phyloP scores from a whole-genome alignment of 768 basidiomycete genomes.

The Tricholoma furcatifolium region DNA sequence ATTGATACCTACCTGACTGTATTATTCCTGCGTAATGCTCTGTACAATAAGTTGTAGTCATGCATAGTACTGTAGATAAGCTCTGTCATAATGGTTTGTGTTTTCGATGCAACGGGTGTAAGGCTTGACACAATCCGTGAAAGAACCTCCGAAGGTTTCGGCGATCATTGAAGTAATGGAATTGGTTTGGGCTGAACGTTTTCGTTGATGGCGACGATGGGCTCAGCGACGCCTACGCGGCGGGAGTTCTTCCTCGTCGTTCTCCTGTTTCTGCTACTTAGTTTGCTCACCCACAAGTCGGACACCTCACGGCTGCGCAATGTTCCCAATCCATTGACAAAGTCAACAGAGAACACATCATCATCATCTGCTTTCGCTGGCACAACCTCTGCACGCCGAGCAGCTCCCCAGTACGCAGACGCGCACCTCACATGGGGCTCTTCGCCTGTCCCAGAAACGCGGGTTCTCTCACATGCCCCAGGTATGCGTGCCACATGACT shows the following conservation, averaged over 20 bases:
- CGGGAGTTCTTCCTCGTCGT: slow-evolving; percentile 55
- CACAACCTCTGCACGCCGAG: slow-evolving; percentile 7
- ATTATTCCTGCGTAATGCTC: too few species aligned
- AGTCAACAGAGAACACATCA: slow-evolving; percentile 5
- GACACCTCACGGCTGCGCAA: slow-evolving; percentile 8
- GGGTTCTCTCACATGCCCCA: slow-evolving; percentile 72
- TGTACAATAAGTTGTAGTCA: too few species aligned
- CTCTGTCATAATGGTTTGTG: too few species aligned
- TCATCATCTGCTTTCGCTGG: slow-evolving; percentile 1
- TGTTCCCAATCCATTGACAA: slow-evolving; percentile 8
- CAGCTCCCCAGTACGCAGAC: slow-evolving; percentile 14
- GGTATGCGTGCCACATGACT: slow-evolving; percentile 39
- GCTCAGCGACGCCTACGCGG: slow-evolving; percentile 45
- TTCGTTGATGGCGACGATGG: slow-evolving; percentile 22
- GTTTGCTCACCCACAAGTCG: slow-evolving; percentile 37
- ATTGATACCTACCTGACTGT: too few species aligned
- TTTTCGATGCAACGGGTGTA: too few species aligned
- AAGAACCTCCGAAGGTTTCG: neutral
- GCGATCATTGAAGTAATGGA: neutral
- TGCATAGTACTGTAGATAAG: too few species aligned
- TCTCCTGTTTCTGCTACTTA: slow-evolving; percentile 44
- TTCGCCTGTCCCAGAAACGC: slow-evolving; percentile 51
- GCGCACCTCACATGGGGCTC: slow-evolving; percentile 39
- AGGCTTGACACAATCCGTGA: neutral
- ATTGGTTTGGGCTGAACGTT: neutral